Conservation (phyloP, 2,329 filamentous ascomycete species). For the Fusarium albosuccineum region DNA sequence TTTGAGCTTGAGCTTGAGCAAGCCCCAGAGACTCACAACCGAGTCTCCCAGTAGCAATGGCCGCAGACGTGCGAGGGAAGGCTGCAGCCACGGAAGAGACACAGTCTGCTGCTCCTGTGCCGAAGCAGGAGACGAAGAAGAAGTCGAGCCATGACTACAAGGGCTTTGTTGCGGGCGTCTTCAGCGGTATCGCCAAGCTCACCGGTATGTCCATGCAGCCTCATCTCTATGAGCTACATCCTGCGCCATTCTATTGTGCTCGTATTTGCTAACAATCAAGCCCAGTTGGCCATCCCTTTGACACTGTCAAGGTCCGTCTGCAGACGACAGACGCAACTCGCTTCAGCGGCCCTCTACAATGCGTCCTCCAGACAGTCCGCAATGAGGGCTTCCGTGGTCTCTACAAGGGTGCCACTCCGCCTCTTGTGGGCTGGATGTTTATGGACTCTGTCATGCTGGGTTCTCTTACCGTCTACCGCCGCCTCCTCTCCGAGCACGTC, state of each 20-base stretch:
- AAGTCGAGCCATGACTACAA: constrained; percentile 73
- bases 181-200: constrained; percentile 92
- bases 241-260: background rate
- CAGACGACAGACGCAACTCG: constrained; percentile 84
- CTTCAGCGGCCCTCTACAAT: constrained; percentile 89
- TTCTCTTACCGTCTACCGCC: constrained; percentile 89
- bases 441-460: constrained; percentile 96
- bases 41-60: constrained; percentile 34
- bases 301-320: constrained; percentile 95
- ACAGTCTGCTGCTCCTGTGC: background rate
- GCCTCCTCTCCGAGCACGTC: constrained; percentile 82
- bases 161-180: constrained; percentile 97
- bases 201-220: constrained; percentile 67
- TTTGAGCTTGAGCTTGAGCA: too few species aligned
- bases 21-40: constrained; percentile 3
- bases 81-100: constrained; percentile 2
- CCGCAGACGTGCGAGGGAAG: constrained; percentile 37
- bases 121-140: constrained; percentile 15
- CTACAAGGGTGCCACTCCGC: constrained; percentile 95
- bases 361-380: constrained; percentile 83
- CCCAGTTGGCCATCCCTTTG: constrained; percentile 80
- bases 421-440: constrained; percentile 97
- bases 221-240: background rate
- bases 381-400: constrained; percentile 88
- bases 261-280: constrained; percentile 12